phyloP scores from a whole-genome alignment of 1,284 basidiomycete species.

The Ceratobasidium papillatum region DNA sequence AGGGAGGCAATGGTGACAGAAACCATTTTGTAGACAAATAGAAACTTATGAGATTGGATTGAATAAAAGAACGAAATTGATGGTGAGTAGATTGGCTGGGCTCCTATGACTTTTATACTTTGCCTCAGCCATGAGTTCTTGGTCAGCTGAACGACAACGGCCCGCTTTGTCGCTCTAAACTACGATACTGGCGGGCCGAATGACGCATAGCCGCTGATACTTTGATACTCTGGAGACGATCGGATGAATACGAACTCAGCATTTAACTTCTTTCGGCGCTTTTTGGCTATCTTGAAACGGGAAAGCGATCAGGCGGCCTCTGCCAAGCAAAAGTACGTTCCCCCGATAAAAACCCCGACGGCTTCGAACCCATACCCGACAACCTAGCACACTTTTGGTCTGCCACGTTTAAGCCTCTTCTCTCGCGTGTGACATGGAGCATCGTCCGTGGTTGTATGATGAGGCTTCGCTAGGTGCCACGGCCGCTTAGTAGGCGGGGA shows the following conservation, averaged over 20 bases:
- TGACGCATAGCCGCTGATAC: background rate
- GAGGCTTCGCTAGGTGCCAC: too few relatives aligned
- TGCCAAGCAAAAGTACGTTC: background rate
- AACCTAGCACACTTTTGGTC: background rate
- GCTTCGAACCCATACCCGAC: background rate
- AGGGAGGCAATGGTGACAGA: slow-evolving; percentile 14
- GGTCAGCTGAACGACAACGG: slow-evolving; percentile 7
- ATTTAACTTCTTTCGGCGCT: background rate
- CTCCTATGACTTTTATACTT: background rate
- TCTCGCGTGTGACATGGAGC: too few relatives aligned
- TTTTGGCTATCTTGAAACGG: background rate
- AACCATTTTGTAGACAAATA: slow-evolving; percentile 15
- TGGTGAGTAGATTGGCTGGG: background rate
- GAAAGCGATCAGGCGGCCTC: background rate
- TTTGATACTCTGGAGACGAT: background rate
- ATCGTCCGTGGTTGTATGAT: too few relatives aligned
- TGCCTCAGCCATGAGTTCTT: background rate
- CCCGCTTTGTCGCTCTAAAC: background rate
- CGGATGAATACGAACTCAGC: background rate
- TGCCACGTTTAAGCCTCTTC: too few relatives aligned
- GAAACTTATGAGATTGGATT: background rate
- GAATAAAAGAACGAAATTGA: background rate
- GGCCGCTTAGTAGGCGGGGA: too few relatives aligned
- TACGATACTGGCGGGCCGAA: background rate
- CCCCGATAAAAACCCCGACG: background rate